Evolutionary conservation across 1,284 basidiomycete species (phyloP), one percentile per base, ranked within the genome.

Genomic region (Ganoderma resinaceum): DNA sequence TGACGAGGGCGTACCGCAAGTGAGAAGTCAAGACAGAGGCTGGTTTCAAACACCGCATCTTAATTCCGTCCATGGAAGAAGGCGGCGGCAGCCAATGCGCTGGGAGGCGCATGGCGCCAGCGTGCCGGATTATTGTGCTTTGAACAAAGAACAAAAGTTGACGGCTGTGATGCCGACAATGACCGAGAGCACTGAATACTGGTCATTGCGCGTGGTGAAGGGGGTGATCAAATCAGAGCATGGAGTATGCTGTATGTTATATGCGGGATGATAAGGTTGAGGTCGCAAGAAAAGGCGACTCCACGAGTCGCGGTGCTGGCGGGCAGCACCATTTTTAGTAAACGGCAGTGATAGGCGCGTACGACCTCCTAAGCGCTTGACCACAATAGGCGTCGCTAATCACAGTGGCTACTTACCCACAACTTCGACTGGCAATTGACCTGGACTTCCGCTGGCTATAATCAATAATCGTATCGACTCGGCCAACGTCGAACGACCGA

Each of bases 61-160:
- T 55, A 55, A 55, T 55, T 20, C 29, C 6, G 29, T 14, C 52
- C 8, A 31, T 33, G 52, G 12, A 55, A 55, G 29, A 29, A 52
- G 14, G 49, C 16, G 29, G 16, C 29, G 26, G 52, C 29, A 11
- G 23, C 4, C 26, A 31, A 52, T 26, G 26, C 23, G 26, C 49
- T 35, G 62, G 42, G 57, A 37, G 55, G 61, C 29, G 58, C 64
- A 37, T 43, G 62, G 62, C 63, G 64, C 64, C 59, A 26, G 59
- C 57, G 63, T 66, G 63, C 63, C 57, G 62, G 62, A 37, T 60
- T 66, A 66, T 71, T 68, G 67, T 71, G 67, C 69, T 14, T 2
- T 23, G 62, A 43, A 66, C 70, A 66, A 64, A 65, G 67, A 37
- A 31, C 53, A 52, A 63, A n/a, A 29, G 29, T 42, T 35, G 31